These are phyloP conservation scores for Rhododendron simsii DNA, from an alignment of 148 eudicot species.

Conservation along the genomic window DNA sequence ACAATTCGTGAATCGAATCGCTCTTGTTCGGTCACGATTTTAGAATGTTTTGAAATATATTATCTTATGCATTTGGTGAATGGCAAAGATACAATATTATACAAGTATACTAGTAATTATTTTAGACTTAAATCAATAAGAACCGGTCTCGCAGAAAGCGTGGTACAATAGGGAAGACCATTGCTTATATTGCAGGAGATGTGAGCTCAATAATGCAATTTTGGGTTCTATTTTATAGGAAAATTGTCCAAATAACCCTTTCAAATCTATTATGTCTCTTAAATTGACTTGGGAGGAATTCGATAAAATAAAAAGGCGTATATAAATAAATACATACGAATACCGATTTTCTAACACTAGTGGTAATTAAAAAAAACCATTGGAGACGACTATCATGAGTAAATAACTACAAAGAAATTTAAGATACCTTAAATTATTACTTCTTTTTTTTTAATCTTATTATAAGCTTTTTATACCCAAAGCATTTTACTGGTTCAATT, in stretches of 20 bases:
- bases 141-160: background rate
- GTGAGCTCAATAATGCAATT: background rate
- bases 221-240: background rate
- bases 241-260: background rate
- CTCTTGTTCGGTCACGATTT: background rate
- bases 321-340: background rate
- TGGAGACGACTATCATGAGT: too few relatives aligned
- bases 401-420: too few relatives aligned
- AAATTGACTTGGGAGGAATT: background rate
- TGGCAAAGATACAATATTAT: background rate
- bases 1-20: background rate
- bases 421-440: too few relatives aligned
- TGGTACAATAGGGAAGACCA: background rate
- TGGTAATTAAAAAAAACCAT: too few relatives aligned
- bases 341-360: background rate
- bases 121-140: background rate
- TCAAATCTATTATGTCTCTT: background rate
- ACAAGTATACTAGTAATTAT: background rate
- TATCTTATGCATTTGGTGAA: background rate
- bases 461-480: too few relatives aligned
- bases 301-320: background rate
- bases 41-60: background rate
- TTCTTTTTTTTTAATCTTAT: too few relatives aligned
- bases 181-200: background rate
- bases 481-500: too few relatives aligned